Evolutionary conservation across 495 filamentous ascomycete species (phyloP).

Genomic region (Xeromyces bisporus): DNA sequence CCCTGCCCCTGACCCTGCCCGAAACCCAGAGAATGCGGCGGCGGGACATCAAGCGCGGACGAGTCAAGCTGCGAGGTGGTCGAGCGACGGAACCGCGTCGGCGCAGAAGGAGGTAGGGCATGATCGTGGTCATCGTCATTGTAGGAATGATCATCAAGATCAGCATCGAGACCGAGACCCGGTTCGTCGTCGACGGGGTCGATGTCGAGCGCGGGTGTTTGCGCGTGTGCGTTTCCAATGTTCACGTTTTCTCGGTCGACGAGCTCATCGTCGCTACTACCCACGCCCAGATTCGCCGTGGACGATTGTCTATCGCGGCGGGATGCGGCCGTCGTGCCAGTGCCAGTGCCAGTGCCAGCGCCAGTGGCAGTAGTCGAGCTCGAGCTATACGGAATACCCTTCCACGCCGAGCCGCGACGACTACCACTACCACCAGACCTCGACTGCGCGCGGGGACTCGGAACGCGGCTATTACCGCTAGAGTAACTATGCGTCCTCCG

Average conservation of each 20-base stretch:
- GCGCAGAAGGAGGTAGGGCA: slow-evolving; percentile 32
- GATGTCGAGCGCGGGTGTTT: slow-evolving; percentile 41
- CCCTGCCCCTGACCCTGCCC: too few species aligned
- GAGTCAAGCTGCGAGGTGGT: too few species aligned
- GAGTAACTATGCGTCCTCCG: slow-evolving; percentile 32
- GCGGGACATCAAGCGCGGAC: too few species aligned
- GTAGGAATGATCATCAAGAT: slow-evolving; percentile 22
- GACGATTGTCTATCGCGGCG: slow-evolving; percentile 22
- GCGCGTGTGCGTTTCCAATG: slow-evolving; percentile 36
- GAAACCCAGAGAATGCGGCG: slow-evolving; percentile 13
- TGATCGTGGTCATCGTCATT: too few species aligned
- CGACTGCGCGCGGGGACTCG: slow-evolving; percentile 31
- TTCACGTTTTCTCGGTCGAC: slow-evolving; percentile 14
- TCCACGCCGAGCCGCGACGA: too few species aligned
- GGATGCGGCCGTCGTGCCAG: too few species aligned
- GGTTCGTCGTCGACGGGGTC: slow-evolving; percentile 27
- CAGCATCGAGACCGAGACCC: slow-evolving; percentile 25
- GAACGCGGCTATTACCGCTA: slow-evolving; percentile 34
- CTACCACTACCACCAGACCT: slow-evolving; percentile 17
- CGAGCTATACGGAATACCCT: too few species aligned
- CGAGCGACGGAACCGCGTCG: slow-evolving; percentile 34
- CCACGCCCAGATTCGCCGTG: slow-evolving; percentile 22
- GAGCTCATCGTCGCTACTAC: slow-evolving; percentile 35
- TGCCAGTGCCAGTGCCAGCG: too few species aligned
- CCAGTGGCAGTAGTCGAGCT: too few species aligned